A percentile compares a stretch with the other conserved stretches of the same genome.
Evolutionary conservation across 306 rosid species (phyloP).

Genomic region (Gleditsia sinensis): DNA sequence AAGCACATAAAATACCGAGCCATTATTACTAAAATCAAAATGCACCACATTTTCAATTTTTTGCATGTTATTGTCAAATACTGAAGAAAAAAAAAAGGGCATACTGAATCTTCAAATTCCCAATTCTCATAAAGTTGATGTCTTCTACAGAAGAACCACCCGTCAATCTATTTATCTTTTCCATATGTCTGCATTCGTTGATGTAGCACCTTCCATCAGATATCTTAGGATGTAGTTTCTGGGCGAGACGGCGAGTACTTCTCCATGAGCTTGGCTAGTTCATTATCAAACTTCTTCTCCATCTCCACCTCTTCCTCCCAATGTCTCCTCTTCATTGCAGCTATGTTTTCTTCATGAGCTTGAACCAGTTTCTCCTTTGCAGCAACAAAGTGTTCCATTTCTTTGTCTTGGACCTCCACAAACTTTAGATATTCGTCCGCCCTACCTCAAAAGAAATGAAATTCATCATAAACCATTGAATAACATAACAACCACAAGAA

Average conservation of each 20-base stretch:
- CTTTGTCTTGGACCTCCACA: slow-evolving; percentile 62
- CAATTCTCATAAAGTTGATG: neutral
- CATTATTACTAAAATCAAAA: neutral
- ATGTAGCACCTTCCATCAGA: slow-evolving; percentile 19
- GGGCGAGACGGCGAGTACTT: slow-evolving; percentile 50
- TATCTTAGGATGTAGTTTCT: slow-evolving; percentile 1
- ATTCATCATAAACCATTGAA: neutral
- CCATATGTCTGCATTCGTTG: no score
- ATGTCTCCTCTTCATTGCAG: slow-evolving; percentile 53
- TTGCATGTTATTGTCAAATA: no score
- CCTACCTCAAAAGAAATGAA: slow-evolving; percentile 45
- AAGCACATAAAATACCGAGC: neutral
- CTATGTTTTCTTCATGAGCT: slow-evolving; percentile 50
- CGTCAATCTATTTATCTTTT: neutral
- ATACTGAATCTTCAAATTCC: neutral
- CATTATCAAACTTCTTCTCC: slow-evolving; percentile 53
- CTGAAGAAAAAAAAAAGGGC: neutral
- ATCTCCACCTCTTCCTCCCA: slow-evolving; percentile 66
- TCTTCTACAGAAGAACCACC: neutral
- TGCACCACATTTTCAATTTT: neutral
- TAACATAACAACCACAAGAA: no score
- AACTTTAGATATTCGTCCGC: slow-evolving; percentile 50
- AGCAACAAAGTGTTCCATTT: slow-evolving; percentile 59
- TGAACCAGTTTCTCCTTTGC: slow-evolving; percentile 51
- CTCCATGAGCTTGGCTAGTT: slow-evolving; percentile 59